phyloP scores from a whole-genome alignment of 2,329 filamentous ascomycete species.

The Fusarium sp. region DNA sequence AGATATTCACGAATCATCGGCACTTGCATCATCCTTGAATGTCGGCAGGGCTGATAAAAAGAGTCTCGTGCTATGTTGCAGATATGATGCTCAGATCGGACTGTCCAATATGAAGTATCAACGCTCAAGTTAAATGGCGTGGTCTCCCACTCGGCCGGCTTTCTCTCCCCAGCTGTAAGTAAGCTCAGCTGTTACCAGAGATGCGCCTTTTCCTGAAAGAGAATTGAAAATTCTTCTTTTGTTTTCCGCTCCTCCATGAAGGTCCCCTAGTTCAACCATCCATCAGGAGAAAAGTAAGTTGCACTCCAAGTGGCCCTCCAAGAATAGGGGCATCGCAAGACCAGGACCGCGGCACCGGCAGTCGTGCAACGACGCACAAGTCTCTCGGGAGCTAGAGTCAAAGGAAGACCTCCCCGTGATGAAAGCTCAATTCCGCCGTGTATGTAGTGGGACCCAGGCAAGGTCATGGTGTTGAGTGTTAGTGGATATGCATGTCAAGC shows the following conservation, averaged over 20 bases:
- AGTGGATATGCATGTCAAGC: constrained; percentile 15
- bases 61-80: constrained; percentile 1
- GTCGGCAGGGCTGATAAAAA: constrained; percentile 36
- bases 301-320: constrained; percentile 23
- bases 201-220: background rate
- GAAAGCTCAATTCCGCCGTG: constrained; percentile 20
- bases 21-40: background rate
- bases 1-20: constrained; percentile 16
- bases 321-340: constrained; percentile 23
- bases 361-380: constrained; percentile 21
- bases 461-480: constrained; percentile 23
- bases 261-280: background rate
- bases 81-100: constrained; percentile 16
- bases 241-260: background rate
- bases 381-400: constrained; percentile 25
- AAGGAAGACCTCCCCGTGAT: constrained; percentile 30
- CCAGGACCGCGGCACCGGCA: constrained; percentile 33
- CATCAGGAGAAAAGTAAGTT: constrained; percentile 13
- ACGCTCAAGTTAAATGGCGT: constrained; percentile 13
- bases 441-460: constrained; percentile 12
- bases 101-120: constrained; percentile 13
- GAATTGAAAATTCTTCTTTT: constrained; percentile 2
- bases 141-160: background rate
- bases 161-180: constrained; percentile 20
- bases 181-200: constrained; percentile 7